phyloP scores from a whole-genome alignment of 495 filamentous ascomycete genomes.

The Penicillium manginii region DNA sequence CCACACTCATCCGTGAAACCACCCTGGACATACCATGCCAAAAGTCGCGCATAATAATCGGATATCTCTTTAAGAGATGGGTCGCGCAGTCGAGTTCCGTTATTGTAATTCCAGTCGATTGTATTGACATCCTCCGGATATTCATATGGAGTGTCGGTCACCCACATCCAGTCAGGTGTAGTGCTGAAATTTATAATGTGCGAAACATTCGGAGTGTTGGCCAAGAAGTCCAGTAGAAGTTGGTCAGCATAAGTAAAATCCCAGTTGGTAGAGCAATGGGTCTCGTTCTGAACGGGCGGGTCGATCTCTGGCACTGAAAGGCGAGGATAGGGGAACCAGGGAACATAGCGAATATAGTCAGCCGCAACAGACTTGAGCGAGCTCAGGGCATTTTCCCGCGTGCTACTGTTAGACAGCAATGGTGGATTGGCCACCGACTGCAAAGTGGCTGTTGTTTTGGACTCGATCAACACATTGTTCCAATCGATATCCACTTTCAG shows the following conservation, averaged over 20 bases:
- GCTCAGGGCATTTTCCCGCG: not conserved
- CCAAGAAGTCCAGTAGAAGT: not conserved
- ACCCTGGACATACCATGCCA: slow-evolving; percentile 4
- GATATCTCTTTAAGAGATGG: not conserved
- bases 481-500: slow-evolving; percentile 8
- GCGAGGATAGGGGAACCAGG: slow-evolving; percentile 11
- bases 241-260: slow-evolving; percentile 5
- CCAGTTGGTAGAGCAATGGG: slow-evolving; percentile 4
- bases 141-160: slow-evolving; percentile 2
- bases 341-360: slow-evolving; percentile 12
- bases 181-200: slow-evolving; percentile 11
- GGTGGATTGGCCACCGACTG: slow-evolving; percentile 13
- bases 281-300: slow-evolving; percentile 4
- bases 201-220: slow-evolving; percentile 5
- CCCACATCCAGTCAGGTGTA: slow-evolving; percentile 14
- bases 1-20: slow-evolving; percentile 9
- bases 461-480: slow-evolving; percentile 12
- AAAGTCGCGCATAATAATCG: slow-evolving; percentile 1
- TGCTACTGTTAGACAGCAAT: slow-evolving; percentile 11
- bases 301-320: slow-evolving; percentile 5
- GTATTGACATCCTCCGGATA: slow-evolving; percentile 3
- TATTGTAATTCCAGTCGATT: slow-evolving; percentile 8
- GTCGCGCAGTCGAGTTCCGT: slow-evolving; percentile 4
- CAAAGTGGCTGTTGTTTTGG: slow-evolving; percentile 11
- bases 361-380: slow-evolving; percentile 6